Base-by-base conservation (phyloP, 768 basidiomycete species). In the Astraeus odoratus region DNA sequence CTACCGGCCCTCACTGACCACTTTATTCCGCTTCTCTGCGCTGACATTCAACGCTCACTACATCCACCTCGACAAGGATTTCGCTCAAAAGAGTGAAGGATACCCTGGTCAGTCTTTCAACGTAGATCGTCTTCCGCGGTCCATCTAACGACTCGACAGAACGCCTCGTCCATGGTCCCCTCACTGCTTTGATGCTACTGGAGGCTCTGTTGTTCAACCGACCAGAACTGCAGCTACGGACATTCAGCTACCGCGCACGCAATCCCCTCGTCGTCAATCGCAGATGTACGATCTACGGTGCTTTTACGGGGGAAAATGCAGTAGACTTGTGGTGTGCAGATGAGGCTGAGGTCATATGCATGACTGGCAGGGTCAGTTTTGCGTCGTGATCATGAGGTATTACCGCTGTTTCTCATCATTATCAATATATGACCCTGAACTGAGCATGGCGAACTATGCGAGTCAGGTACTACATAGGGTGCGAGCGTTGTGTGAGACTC, bases 1-100 rank as follows among this genome's bases (percentile, higher is more conserved):
- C 24, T 88, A 80, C 57, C 76, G 65, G 12, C 88, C 88, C 3
- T 78, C 75, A 20, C 63, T 78, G 27, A 79, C 81, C 8, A 87
- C 83, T 1, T 67, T 92, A 18, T 93, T 93, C 68, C 80, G 87
- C 19, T 93, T 84, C 65, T 91, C 87, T 4, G 86, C 89, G 16
- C 69, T 93, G 19, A 91, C 82, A 52, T 89, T 88, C 68, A 92
- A 93, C 54, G 85, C 78, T 10, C 89, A 93, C 52, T 74, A 80
- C 52, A 86, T 93, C 51, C 89, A 93, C 63, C 74, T 91, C 22
- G 86, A 91, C 65, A 78, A 78, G 47, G 77, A 81, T 19, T 88
- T 81, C 57, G 78, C 84, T 5, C 77, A 74, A 35, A 63, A 66
- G 20, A 70, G 67, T 16, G 85, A 92, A 63, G 85, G 85, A 7